A percentile compares a stretch with the other conserved stretches of the same genome.
Evolutionary conservation across 352 stramenopile species (phyloP).

Genomic region (Globisporangium barbulae): DNA sequence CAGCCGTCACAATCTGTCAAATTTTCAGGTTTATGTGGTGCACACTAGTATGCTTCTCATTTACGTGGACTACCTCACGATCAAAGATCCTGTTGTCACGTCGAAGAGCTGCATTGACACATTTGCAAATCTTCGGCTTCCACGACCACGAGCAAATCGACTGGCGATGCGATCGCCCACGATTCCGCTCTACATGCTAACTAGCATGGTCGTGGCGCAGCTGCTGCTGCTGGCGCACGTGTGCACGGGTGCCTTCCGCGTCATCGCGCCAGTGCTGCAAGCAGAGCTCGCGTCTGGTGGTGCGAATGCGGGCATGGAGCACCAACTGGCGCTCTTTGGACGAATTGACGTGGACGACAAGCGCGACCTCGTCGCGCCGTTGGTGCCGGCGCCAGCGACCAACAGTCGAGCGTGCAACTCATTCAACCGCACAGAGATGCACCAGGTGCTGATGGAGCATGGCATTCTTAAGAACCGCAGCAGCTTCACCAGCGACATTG

Average conservation of each 20-base stretch:
- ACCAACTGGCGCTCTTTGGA: conserved; percentile 7
- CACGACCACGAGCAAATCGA: not conserved
- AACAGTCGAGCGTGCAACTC: not conserved
- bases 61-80: not conserved
- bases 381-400: not conserved
- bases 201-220: not conserved
- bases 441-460: not conserved
- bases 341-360: not conserved
- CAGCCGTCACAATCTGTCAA: no score
- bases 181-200: not conserved
- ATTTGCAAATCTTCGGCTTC: not conserved
- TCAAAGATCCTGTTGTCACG: not conserved
- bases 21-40: no score
- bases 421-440: conserved; percentile 6
- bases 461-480: not conserved
- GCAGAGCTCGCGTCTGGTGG: not conserved
- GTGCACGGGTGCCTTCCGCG: conserved; percentile 7
- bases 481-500: not conserved
- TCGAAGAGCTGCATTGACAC: not conserved
- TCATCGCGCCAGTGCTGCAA: not conserved
- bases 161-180: not conserved
- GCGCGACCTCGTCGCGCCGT: conserved; percentile 1
- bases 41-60: no score
- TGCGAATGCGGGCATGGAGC: not conserved
- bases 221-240: not conserved